Evolutionary conservation across 2,329 filamentous ascomycete species (phyloP).

Genomic region (Aspergillus puulaauensis): DNA sequence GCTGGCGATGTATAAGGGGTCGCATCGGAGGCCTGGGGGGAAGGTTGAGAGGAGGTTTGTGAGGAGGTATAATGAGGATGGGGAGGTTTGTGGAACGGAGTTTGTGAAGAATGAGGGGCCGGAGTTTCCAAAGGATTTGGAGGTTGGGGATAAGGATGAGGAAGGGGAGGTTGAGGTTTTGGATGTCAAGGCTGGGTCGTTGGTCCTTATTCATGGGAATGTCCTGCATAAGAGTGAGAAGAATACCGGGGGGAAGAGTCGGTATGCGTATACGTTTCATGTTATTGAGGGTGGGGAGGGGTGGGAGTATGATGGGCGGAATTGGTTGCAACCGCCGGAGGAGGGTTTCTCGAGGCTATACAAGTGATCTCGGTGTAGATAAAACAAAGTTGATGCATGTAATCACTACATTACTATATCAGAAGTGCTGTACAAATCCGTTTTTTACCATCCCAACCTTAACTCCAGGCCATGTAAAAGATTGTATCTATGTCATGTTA

Average conservation of each 20-base stretch:
- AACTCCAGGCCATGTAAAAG: conserved; percentile 7
- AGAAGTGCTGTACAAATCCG: conserved; percentile 7
- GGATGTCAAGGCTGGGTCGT: conserved; percentile 84
- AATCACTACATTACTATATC: conserved; percentile 2
- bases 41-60: conserved; percentile 74
- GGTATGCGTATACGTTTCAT: conserved; percentile 97
- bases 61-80: conserved; percentile 37
- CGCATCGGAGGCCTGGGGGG: conserved; percentile 62
- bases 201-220: conserved; percentile 96
- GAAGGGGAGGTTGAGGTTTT: conserved; percentile 61
- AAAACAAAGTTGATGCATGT: background rate
- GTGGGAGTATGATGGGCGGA: conserved; percentile 73
- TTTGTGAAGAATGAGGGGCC: conserved; percentile 70
- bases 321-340: conserved; percentile 87
- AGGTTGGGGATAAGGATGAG: conserved; percentile 41
- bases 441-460: conserved; percentile 6
- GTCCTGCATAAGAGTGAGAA: conserved; percentile 93
- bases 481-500: background rate
- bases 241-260: conserved; percentile 80
- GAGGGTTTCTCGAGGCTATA: conserved; percentile 77
- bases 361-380: background rate
- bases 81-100: conserved; percentile 54
- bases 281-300: conserved; percentile 78
- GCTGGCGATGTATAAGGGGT: conserved; percentile 79
- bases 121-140: conserved; percentile 60